Evolutionary conservation across 2,329 filamentous ascomycete species (phyloP), one percentile per base, ranked within the genome.

Genomic region (Stromatinia cepivora): DNA sequence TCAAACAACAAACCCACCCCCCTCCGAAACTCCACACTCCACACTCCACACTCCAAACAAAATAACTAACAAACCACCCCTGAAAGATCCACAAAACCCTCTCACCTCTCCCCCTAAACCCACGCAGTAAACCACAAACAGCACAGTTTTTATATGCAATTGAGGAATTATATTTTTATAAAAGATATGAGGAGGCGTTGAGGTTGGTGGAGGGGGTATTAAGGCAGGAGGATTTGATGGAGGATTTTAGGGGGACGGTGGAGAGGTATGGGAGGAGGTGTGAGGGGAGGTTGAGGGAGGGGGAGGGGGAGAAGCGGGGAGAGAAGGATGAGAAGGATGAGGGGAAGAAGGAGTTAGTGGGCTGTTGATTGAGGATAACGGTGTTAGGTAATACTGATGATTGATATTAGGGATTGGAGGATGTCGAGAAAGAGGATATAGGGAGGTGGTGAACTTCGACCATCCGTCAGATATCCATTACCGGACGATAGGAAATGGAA

Each of bases 151-250:
- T 78, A 22, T 76, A 79, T 63, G 75, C 77, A 1, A 75, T 79
- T 59, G 78, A 79, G 50, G 77, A 79, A 64, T 53, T 79, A 22
- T 79, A 78, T 69, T 78, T 78, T 59, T 73, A 74, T 50, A 67
- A 66, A 36, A 68, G 71, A 31, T 79, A 76, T 70, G 69, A 73
- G n/a, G 75, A 78, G 45, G 77, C 76, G 13, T 57, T 45, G 31
- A 31, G 42, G 22, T 15, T 77, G 11, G 67, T 73, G 3, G 73
- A 67, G 31, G 67, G 62, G 15, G 72, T 72, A 1, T 71, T 77
- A 58, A 69, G 71, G 11, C 75, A 76, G 10, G 36, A 56, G 4
- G 63, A 74, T 11, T 66, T 78, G 20, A 70, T 63, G 22, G 70
- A 69, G 1, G 76, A 75, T 7, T 75, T 76, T 54, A 73, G 72